A percentile compares a stretch with the other conserved stretches of the same genome.
Conservation (phyloP, 2,329 filamentous ascomycete species). For the Epichloe baconii region DNA sequence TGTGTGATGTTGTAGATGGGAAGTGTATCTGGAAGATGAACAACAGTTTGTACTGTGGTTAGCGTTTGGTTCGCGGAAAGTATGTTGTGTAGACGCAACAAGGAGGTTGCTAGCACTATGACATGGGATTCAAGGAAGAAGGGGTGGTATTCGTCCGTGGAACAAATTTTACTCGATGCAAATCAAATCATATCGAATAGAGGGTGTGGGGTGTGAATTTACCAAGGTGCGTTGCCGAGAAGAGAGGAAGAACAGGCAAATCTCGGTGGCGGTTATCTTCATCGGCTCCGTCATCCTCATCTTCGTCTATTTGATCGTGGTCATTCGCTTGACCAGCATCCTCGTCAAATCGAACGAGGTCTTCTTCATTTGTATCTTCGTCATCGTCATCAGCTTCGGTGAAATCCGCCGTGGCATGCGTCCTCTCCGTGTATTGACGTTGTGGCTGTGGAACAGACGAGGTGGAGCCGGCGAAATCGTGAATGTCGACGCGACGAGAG, state of each 20-base stretch:
- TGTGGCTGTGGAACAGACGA: constrained; percentile 17
- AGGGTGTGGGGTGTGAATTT: constrained; percentile 8
- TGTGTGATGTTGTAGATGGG: constrained; percentile 88
- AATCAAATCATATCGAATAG: background rate
- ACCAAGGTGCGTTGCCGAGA: constrained; percentile 69
- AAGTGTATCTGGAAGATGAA: constrained; percentile 49
- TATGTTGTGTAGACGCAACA: background rate
- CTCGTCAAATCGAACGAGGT: constrained; percentile 23
- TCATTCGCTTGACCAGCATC: constrained; percentile 32
- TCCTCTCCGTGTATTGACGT: constrained; percentile 15
- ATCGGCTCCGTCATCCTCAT: constrained; percentile 24
- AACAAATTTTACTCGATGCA: background rate
- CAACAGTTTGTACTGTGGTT: background rate
- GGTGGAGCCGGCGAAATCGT: constrained; percentile 17
- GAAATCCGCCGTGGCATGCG: constrained; percentile 50
- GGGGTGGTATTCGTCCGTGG: background rate
- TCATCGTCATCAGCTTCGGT: constrained; percentile 47
- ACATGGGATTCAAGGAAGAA: background rate
- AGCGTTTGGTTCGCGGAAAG: background rate
- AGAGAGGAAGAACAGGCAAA: constrained; percentile 53
- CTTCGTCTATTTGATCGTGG: constrained; percentile 35
- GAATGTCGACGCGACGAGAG: constrained; percentile 20
- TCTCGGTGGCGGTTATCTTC: constrained; percentile 27
- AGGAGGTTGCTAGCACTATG: background rate
- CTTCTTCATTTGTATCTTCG: constrained; percentile 28